These are phyloP conservation scores for Suhomyces prunicola DNA, from an alignment of 805 yeast genomes.

Conservation along the genomic window DNA sequence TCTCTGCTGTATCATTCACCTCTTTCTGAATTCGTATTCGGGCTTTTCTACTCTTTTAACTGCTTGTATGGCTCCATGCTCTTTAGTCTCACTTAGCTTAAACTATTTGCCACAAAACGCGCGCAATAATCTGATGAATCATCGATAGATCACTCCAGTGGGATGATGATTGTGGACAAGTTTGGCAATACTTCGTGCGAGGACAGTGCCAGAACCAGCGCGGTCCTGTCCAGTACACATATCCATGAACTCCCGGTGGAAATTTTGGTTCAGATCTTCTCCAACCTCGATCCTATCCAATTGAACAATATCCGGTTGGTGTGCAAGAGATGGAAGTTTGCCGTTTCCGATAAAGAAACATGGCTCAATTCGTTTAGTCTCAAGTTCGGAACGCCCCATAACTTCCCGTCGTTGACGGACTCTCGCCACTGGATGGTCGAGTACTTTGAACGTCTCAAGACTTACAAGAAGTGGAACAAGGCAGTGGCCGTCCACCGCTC, in stretches of 20 bases:
- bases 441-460: conserved; percentile 37
- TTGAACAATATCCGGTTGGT: conserved; percentile 41
- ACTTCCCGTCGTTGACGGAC: conserved; percentile 45
- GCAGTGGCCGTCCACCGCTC: conserved; percentile 25
- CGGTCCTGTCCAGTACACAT: neutral
- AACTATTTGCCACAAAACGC: neutral
- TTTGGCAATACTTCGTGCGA: conserved; percentile 20
- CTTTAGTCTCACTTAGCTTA: neutral
- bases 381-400: conserved; percentile 32
- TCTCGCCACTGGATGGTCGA: conserved; percentile 47
- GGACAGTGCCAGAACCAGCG: neutral
- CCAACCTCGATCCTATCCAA: conserved; percentile 45
- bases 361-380: conserved; percentile 47
- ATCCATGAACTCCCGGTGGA: conserved; percentile 41
- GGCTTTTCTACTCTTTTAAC: no score
- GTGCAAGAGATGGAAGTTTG: conserved; percentile 46
- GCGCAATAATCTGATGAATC: neutral
- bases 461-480: conserved; percentile 39
- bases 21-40: no score
- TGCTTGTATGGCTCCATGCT: neutral
- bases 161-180: conserved; percentile 8
- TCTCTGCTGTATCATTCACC: neutral
- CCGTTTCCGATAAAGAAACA: conserved; percentile 42
- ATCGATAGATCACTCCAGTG: neutral
- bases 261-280: conserved; percentile 42